Conservation (phyloP, 768 basidiomycete genomes). For the Hygrophorus pudorinus region DNA sequence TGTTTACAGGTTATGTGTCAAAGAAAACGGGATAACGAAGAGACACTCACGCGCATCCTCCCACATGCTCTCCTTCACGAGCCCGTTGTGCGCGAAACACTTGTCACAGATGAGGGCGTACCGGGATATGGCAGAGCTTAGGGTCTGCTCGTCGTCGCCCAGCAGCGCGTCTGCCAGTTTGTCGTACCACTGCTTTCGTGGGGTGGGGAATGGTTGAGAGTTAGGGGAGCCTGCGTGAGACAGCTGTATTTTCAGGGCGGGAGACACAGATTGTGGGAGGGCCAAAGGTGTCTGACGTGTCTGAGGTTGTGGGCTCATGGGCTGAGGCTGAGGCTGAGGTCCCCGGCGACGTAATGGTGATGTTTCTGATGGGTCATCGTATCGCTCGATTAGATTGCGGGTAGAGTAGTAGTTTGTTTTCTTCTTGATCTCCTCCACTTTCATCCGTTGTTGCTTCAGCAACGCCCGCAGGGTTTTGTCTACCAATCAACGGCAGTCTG, state of each 20-base stretch:
- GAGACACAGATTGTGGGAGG: not conserved
- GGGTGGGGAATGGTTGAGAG: slow-evolving; percentile 28
- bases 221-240: slow-evolving; percentile 9
- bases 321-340: slow-evolving; percentile 17
- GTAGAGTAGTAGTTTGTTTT: slow-evolving; percentile 95
- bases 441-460: slow-evolving; percentile 69
- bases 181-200: slow-evolving; percentile 77
- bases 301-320: slow-evolving; percentile 20
- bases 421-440: slow-evolving; percentile 95
- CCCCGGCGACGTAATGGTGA: slow-evolving; percentile 34
- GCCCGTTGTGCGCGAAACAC: slow-evolving; percentile 83
- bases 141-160: slow-evolving; percentile 56
- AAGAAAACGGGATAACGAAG: not conserved
- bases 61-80: slow-evolving; percentile 76
- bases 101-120: slow-evolving; percentile 86
- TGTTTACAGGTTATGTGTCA: slow-evolving; percentile 19
- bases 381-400: slow-evolving; percentile 80
- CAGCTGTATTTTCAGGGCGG: not conserved
- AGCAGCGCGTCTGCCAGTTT: slow-evolving; percentile 80
- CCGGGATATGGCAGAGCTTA: slow-evolving; percentile 35
- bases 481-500: slow-evolving; percentile 18
- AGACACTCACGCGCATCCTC: slow-evolving; percentile 65
- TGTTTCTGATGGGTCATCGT: slow-evolving; percentile 52
- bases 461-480: slow-evolving; percentile 72
- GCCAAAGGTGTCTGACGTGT: not conserved